Evolutionary conservation across 2,329 filamentous ascomycete genomes (phyloP).

Genomic region (Verticillium zaregamsianum): DNA sequence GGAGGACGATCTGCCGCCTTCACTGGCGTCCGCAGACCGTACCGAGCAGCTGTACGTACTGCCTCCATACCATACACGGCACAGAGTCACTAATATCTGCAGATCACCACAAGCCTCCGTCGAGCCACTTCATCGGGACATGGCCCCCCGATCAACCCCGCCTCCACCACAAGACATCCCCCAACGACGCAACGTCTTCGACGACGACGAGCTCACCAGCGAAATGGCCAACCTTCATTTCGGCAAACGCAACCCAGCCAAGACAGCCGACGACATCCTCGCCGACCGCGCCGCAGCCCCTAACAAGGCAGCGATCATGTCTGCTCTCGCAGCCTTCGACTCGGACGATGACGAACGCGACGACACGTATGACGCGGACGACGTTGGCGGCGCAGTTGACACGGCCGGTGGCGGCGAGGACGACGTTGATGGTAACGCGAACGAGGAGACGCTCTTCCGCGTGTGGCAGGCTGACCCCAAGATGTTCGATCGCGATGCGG

Average conservation of each 20-base stretch:
- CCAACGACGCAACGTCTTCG: slow-evolving; percentile 68
- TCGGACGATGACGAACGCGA: slow-evolving; percentile 94
- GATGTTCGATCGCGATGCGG: slow-evolving; percentile 67
- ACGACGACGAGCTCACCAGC: slow-evolving; percentile 74
- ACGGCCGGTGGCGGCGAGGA: slow-evolving; percentile 55
- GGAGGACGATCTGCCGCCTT: slow-evolving; percentile 67
- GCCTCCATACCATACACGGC: background rate
- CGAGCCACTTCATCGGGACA: slow-evolving; percentile 23
- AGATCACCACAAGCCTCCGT: slow-evolving; percentile 17
- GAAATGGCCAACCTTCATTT: slow-evolving; percentile 69
- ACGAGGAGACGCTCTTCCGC: slow-evolving; percentile 70
- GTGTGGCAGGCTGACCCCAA: slow-evolving; percentile 62
- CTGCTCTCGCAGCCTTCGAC: slow-evolving; percentile 84
- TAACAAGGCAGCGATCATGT: slow-evolving; percentile 81
- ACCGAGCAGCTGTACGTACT: slow-evolving; percentile 57
- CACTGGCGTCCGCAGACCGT: slow-evolving; percentile 62
- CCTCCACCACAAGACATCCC: slow-evolving; percentile 38
- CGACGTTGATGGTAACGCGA: slow-evolving; percentile 42
- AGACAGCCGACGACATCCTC: slow-evolving; percentile 70
- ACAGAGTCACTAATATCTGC: slow-evolving; percentile 15
- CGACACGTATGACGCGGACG: slow-evolving; percentile 90
- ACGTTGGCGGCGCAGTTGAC: slow-evolving; percentile 87
- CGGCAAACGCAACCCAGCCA: slow-evolving; percentile 62
- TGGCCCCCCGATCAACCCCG: slow-evolving; percentile 58
- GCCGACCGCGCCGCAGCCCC: slow-evolving; percentile 60